phyloP scores from a whole-genome alignment of 176 grass and related monocot species.

The Raddia guianensis region DNA sequence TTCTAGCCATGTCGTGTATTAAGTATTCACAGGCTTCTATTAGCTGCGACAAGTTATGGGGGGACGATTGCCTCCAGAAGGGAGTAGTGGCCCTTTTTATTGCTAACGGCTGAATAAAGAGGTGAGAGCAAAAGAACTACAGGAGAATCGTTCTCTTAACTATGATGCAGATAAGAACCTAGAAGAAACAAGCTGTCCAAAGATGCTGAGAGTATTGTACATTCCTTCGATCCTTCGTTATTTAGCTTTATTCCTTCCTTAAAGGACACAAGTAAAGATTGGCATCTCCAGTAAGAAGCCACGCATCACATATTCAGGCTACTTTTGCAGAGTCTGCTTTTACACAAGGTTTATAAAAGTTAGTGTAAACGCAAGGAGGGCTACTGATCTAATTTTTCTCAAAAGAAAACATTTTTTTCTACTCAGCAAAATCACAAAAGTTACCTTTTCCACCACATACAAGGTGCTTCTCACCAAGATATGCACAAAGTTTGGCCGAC shows the following conservation, averaged over 20 bases:
- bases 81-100: slow-evolving; percentile 43
- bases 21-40: slow-evolving; percentile 33
- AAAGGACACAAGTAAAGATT: slow-evolving; percentile 60
- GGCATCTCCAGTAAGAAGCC: slow-evolving; percentile 63
- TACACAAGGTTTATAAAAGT: slow-evolving; percentile 43
- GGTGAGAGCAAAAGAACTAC: slow-evolving; percentile 35
- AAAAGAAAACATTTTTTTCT: slow-evolving; percentile 31
- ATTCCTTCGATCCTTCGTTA: slow-evolving; percentile 61
- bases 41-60: slow-evolving; percentile 28
- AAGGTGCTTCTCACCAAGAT: slow-evolving; percentile 27
- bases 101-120: slow-evolving; percentile 46
- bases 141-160: slow-evolving; percentile 50
- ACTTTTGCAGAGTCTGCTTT: slow-evolving; percentile 54
- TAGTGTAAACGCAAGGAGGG: slow-evolving; percentile 19
- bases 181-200: slow-evolving; percentile 66
- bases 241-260: slow-evolving; percentile 75
- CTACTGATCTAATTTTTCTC: slow-evolving; percentile 4
- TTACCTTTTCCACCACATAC: slow-evolving; percentile 27
- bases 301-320: slow-evolving; percentile 44
- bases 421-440: slow-evolving; percentile 15
- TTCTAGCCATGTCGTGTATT: slow-evolving; percentile 44
- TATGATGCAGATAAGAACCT: slow-evolving; percentile 40
- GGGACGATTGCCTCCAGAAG: slow-evolving; percentile 46
- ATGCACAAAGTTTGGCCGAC: slow-evolving; percentile 22
- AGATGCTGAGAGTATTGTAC: slow-evolving; percentile 63